phyloP scores from a whole-genome alignment of 2,329 filamentous ascomycete species.

The Alternaria atra region DNA sequence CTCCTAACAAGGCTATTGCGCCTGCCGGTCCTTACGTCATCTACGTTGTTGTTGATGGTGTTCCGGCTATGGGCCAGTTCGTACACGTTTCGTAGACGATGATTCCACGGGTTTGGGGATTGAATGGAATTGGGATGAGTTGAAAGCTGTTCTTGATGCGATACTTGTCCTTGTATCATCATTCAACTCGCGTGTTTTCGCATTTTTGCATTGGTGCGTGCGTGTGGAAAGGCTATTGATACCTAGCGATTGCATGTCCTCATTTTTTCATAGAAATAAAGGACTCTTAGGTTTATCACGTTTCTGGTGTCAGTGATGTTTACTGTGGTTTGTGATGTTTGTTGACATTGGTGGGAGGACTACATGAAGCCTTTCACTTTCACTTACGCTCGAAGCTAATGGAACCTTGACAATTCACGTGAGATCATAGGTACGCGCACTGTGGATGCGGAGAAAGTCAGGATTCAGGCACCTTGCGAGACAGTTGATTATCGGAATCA shows the following conservation, averaged over 20 bases:
- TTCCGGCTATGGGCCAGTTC: conserved; percentile 63
- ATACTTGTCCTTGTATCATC: background rate
- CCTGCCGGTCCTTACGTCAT: conserved; percentile 69
- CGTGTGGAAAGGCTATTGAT: background rate
- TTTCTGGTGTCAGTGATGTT: background rate
- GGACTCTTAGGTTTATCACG: background rate
- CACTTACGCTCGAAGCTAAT: too few species aligned
- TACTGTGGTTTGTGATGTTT: background rate
- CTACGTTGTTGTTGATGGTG: conserved; percentile 66
- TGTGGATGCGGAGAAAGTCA: too few species aligned
- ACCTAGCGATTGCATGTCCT: background rate
- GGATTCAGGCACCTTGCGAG: background rate
- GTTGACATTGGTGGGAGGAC: background rate
- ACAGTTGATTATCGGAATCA: background rate
- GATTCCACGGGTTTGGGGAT: background rate
- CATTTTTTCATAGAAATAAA: background rate
- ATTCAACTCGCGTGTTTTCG: background rate
- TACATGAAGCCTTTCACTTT: background rate
- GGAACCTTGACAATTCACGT: too few species aligned
- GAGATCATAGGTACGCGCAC: too few species aligned
- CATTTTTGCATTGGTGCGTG: background rate
- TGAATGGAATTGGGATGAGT: background rate
- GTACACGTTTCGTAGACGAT: conserved; percentile 53
- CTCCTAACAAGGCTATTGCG: conserved; percentile 64
- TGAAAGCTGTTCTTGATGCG: background rate